Base-by-base conservation (phyloP, 1,139 yeast species). In the Sugiyamaella sp. region DNA sequence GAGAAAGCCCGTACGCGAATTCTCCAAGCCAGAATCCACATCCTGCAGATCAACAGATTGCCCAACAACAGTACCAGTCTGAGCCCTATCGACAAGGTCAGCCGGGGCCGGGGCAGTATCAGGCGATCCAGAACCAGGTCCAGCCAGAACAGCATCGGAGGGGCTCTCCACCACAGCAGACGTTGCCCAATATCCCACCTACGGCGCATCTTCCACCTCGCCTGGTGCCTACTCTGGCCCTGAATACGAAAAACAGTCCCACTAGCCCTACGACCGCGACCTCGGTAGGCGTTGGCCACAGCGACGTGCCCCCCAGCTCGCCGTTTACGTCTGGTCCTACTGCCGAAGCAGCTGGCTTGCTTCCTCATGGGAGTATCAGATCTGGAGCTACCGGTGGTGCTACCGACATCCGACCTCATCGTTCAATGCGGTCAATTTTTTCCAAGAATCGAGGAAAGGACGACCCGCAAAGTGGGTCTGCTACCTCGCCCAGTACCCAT, bases 401-500 rank as follows among this genome's bases (percentile, higher is more conserved):
- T 38, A 6, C 17, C 4, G 54, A 51, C 21, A 21, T 52, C 12
- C 49, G 40, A n/a, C 42, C 55, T 14, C 49, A 27, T 16, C 29
- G 56, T 17, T 57, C 60, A 16, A 25, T 59, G 22, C 35, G 59
- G 21, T 57, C 60, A 4, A 39, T 59, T 37, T 52, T 59, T 29
- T 57, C 61, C 1, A 51, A 54, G 12, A 37, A 54, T n/a, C 40
- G 37, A n/a, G 5, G 20, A 16, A 24, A 33, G 10, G 16, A 29
- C 35, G 21, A 29, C 4, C 8, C 8, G 14, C 4, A 4, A 4
- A 12, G 35, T 29, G 14, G 4, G 4, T 14, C 8, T 5, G 8
- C n/a, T 12, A 29, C 8, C 14, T 29, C 35, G 4, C 35, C 35
- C n/a, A 12, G n/a, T 4, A 29, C n/a, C 14, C 14, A 8, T 4